Evolutionary conservation across 352 stramenopile species (phyloP), one percentile per base, ranked within the genome.

Genomic region (Phytophthora tentaculata): DNA sequence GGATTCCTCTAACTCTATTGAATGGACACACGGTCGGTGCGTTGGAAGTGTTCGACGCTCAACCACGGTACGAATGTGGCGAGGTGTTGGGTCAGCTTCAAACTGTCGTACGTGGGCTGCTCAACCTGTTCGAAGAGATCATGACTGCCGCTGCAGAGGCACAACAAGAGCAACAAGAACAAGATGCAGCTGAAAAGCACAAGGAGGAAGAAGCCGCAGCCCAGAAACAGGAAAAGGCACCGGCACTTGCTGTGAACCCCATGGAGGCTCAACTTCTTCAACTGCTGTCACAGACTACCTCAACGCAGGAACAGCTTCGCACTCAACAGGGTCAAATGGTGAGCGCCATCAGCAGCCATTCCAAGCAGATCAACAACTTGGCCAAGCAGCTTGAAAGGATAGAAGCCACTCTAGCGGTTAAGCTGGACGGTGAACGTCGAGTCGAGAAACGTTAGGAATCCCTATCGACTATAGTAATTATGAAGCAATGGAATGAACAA

Each of bases 321-420:
- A 88, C 86, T 63, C 87, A 95, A 64, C 87, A 95, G 32, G 80
- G 73, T 0, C 82, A 92, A 56, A 95, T 95, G 87, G 87, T 92
- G 23, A 83, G 84, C 43, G 83, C 87, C 17, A 90, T 95, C 60
- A 79, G 56, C 60, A 83, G 70, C 26, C 85, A 95, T 64, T 89
- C 84, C 16, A 87, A 93, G 62, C 85, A 95, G 75, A 94, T 94
- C 53, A 79, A 79, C 67, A 78, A 89, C 44, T 66, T 95, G 24
- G 81, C 87, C 39, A 91, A 94, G 72, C 86, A 95, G 44, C 73
- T 95, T 49, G 82, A 91, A 64, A 72, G 84, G 32, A 94, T 95
- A 78, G 87, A 95, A 69, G 77, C 63, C 37, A 89, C 83, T 24
- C 67, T 93, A 20, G 72, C 81, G 10, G 74, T 75, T 47, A 93